A percentile compares a stretch with the other conserved stretches of the same genome.
Evolutionary conservation across 371 early-diverging fungal genomes (phyloP).

Genomic region (Umbelopsis sp.): DNA sequence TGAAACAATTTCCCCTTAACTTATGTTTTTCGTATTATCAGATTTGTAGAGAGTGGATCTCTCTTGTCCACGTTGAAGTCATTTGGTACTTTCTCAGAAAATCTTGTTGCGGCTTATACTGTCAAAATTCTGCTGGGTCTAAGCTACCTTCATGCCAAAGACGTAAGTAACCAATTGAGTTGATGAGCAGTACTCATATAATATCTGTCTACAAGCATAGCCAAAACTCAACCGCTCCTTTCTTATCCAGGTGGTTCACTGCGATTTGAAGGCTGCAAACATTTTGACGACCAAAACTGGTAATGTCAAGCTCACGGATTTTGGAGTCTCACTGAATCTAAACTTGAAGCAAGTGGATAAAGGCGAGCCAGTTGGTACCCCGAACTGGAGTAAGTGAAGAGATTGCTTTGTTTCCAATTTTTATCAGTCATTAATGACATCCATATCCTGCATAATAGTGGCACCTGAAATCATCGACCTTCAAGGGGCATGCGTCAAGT

Average conservation of each 20-base stretch:
- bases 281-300: slow-evolving; percentile 93
- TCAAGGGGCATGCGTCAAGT: slow-evolving; percentile 78
- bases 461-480: slow-evolving; percentile 94
- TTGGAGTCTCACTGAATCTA: slow-evolving; percentile 89
- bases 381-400: slow-evolving; percentile 82
- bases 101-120: slow-evolving; percentile 86
- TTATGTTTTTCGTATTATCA: slow-evolving; percentile 4
- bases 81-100: slow-evolving; percentile 93
- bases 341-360: slow-evolving; percentile 71
- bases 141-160: slow-evolving; percentile 88
- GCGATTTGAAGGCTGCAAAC: slow-evolving; percentile 97
- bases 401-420: too few relatives aligned
- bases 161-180: slow-evolving; percentile 29
- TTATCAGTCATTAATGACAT: too few relatives aligned
- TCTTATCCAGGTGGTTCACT: slow-evolving; percentile 72
- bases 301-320: slow-evolving; percentile 91
- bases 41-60: slow-evolving; percentile 93
- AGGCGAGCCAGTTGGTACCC: slow-evolving; percentile 89
- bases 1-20: too few relatives aligned
- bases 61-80: slow-evolving; percentile 82
- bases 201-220: too few relatives aligned
- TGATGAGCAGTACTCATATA: not conserved
- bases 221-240: not conserved
- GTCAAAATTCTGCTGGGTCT: slow-evolving; percentile 90
- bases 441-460: slow-evolving; percentile 51